Percentiles rank a stretch among this genome's conserved stretches.
phyloP scores from a whole-genome alignment of 2,329 filamentous ascomycete species.

The Bimuria novae-zelandiae region DNA sequence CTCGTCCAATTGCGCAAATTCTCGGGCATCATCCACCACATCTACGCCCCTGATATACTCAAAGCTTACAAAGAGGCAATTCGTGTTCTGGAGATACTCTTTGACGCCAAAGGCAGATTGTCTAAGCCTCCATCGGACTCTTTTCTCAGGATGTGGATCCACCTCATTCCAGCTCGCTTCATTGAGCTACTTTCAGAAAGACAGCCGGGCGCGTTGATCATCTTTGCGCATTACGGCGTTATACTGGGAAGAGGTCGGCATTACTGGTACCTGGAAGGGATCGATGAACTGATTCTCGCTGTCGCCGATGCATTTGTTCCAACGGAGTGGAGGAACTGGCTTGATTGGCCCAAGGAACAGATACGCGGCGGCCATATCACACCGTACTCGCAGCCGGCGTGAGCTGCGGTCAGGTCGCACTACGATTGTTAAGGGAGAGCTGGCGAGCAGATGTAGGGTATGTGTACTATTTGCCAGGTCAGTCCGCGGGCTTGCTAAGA shows the following conservation, averaged over 20 bases:
- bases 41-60: slow-evolving; percentile 20
- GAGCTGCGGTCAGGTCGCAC: background rate
- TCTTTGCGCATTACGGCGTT: slow-evolving; percentile 37
- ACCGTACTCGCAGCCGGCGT: slow-evolving; percentile 1
- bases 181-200: slow-evolving; percentile 23
- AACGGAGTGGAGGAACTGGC: slow-evolving; percentile 20
- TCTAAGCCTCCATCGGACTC: slow-evolving; percentile 13
- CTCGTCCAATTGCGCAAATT: slow-evolving; percentile 19
- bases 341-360: slow-evolving; percentile 25
- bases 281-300: slow-evolving; percentile 16
- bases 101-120: background rate
- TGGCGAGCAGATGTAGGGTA: background rate
- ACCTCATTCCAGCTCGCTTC: slow-evolving; percentile 15
- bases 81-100: slow-evolving; percentile 14
- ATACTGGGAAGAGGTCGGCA: slow-evolving; percentile 18
- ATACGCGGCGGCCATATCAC: slow-evolving; percentile 7
- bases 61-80: slow-evolving; percentile 21
- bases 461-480: background rate
- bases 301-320: slow-evolving; percentile 19
- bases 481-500: background rate
- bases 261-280: slow-evolving; percentile 22
- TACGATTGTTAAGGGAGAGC: background rate
- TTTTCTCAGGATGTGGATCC: slow-evolving; percentile 19
- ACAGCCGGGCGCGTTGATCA: slow-evolving; percentile 31
- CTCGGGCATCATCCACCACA: slow-evolving; percentile 10